Conservation (phyloP, 148 eudicot species). For the Simmondsia chinensis region DNA sequence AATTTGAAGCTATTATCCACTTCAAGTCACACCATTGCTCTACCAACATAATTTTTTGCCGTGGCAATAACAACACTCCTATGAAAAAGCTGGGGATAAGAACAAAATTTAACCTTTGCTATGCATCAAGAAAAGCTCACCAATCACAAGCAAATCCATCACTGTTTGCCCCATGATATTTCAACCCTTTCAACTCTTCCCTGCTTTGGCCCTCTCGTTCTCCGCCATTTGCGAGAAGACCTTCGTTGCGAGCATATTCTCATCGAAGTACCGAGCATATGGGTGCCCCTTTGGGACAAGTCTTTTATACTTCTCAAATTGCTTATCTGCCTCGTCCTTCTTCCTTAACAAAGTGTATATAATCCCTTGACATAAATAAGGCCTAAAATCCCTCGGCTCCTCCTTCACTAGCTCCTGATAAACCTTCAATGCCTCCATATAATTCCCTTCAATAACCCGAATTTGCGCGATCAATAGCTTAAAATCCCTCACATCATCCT, state of each 20-base stretch:
- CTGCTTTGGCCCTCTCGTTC: conserved; percentile 33
- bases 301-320: conserved; percentile 72
- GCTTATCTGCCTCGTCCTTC: conserved; percentile 60
- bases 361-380: conserved; percentile 91
- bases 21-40: too few relatives aligned
- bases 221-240: conserved; percentile 54
- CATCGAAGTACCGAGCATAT: conserved; percentile 62
- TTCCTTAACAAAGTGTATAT: conserved; percentile 75
- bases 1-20: too few relatives aligned
- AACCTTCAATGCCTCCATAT: conserved; percentile 61
- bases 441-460: conserved; percentile 57
- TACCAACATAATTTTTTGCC: too few relatives aligned
- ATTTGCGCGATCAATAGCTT: conserved; percentile 73
- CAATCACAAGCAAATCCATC: conserved; percentile 8
- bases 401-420: conserved; percentile 77
- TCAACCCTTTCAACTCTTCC: conserved; percentile 10
- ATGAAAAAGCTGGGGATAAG: too few relatives aligned
- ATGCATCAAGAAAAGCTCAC: too few relatives aligned
- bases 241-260: conserved; percentile 71
- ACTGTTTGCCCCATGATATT: background rate
- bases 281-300: conserved; percentile 85
- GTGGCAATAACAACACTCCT: too few relatives aligned
- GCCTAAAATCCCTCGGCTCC: conserved; percentile 83
- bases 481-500: conserved; percentile 61
- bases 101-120: too few relatives aligned